Evolutionary conservation across 1,139 yeast genomes (phyloP).

Genomic region (Pichia sp.): DNA sequence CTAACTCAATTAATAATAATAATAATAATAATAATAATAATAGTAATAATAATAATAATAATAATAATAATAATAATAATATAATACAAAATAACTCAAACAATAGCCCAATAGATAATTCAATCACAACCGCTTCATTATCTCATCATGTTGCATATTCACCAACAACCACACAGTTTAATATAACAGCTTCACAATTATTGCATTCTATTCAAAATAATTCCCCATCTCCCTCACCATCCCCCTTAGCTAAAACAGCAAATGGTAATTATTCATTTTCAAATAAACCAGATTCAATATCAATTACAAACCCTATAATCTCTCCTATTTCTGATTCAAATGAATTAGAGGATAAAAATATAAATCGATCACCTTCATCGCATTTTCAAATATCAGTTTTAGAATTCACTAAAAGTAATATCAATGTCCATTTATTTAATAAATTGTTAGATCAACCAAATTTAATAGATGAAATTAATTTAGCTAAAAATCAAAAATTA

Average conservation of each 20-base stretch:
- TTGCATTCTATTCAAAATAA: constrained; percentile 30
- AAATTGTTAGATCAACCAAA: constrained; percentile 82
- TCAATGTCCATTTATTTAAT: constrained; percentile 38
- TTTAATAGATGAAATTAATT: constrained; percentile 65
- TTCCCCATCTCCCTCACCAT: constrained; percentile 12
- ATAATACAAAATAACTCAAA: neutral
- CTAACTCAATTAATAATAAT: too few relatives aligned
- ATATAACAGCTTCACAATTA: constrained; percentile 28
- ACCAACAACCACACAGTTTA: constrained; percentile 22
- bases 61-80: neutral
- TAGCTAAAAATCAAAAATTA: constrained; percentile 74
- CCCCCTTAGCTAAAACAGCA: constrained; percentile 7
- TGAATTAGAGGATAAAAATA: neutral
- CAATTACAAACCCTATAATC: neutral
- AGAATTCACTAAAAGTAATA: constrained; percentile 8
- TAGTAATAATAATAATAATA: neutral
- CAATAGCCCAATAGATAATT: constrained; percentile 4
- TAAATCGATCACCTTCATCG: neutral
- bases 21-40: neutral
- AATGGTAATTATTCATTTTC: neutral
- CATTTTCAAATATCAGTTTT: neutral
- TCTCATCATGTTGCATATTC: constrained; percentile 20
- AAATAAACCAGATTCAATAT: neutral
- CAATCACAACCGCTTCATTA: constrained; percentile 12
- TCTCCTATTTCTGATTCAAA: neutral